phyloP scores from a whole-genome alignment of 148 eudicot genomes.

The Dysphania ambrosioides region DNA sequence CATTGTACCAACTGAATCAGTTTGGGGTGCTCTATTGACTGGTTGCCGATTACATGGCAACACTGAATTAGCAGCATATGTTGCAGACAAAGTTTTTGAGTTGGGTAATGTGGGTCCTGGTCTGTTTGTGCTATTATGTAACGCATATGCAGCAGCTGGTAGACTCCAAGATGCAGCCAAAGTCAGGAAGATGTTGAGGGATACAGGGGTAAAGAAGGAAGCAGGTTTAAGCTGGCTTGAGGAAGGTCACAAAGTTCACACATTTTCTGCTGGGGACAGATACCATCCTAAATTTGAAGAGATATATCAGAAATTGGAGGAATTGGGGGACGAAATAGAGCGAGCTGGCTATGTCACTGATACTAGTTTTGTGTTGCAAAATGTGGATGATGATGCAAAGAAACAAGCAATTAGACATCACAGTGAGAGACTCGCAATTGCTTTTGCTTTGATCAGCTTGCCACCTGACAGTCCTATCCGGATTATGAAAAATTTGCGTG shows the following conservation, averaged over 20 bases:
- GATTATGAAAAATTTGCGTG: constrained; percentile 86
- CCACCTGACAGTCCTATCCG: constrained; percentile 66
- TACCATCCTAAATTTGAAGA: constrained; percentile 40
- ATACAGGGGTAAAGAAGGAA: constrained; percentile 77
- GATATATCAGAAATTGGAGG: constrained; percentile 68
- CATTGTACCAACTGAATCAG: constrained; percentile 70
- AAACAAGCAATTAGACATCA: constrained; percentile 57
- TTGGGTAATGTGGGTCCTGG: constrained; percentile 70
- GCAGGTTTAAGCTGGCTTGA: constrained; percentile 93
- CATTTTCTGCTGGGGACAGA: constrained; percentile 71
- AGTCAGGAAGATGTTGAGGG: constrained; percentile 70
- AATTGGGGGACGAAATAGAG: constrained; percentile 61
- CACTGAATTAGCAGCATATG: constrained; percentile 75
- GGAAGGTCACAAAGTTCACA: constrained; percentile 67
- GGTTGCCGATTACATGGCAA: constrained; percentile 63
- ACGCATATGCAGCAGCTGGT: constrained; percentile 82
- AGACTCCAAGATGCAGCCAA: constrained; percentile 80
- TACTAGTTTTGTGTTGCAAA: constrained; percentile 67
- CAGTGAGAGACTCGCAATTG: constrained; percentile 85
- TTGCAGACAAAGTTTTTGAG: constrained; percentile 73
- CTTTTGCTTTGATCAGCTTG: constrained; percentile 66
- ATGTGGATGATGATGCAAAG: constrained; percentile 61
- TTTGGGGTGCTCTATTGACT: constrained; percentile 85
- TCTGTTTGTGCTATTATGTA: constrained; percentile 56
- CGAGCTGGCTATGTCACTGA: constrained; percentile 77